These are phyloP conservation scores for Zymoseptoria pseudotritici DNA, from an alignment of 2,329 filamentous ascomycete genomes.

Conservation along the genomic window DNA sequence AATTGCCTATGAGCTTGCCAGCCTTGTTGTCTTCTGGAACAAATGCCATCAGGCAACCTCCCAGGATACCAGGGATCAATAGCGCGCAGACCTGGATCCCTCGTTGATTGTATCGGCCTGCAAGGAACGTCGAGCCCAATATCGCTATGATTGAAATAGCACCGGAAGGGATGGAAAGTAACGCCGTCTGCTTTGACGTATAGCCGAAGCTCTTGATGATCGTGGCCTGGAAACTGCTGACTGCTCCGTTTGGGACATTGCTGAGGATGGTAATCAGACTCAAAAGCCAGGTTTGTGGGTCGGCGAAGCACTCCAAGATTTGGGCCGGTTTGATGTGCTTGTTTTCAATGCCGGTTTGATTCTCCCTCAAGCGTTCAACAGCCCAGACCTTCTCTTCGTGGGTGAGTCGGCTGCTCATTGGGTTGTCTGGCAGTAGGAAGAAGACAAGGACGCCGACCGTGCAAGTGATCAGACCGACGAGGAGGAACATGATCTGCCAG, in stretches of 20 bases:
- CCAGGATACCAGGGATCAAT: conserved; percentile 24
- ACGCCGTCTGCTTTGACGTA: conserved; percentile 22
- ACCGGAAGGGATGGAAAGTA: conserved; percentile 52
- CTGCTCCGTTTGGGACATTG: conserved; percentile 36
- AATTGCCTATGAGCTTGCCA: conserved; percentile 37
- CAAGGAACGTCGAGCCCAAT: conserved; percentile 21
- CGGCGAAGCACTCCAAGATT: conserved; percentile 38
- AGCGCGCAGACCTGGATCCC: conserved; percentile 23
- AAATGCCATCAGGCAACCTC: conserved; percentile 26
- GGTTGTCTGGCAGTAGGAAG: conserved; percentile 26
- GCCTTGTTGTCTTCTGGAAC: conserved; percentile 34
- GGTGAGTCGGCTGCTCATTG: conserved; percentile 23
- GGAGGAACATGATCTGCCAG: conserved; percentile 48
- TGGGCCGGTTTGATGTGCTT: conserved; percentile 44
- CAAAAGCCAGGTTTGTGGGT: conserved; percentile 40
- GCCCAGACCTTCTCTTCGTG: conserved; percentile 26
- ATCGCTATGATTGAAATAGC: conserved; percentile 38
- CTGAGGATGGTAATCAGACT: conserved; percentile 29
- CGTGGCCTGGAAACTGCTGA: conserved; percentile 31
- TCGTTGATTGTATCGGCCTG: conserved; percentile 24
- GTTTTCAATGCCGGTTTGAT: conserved; percentile 46
- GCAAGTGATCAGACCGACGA: conserved; percentile 39
- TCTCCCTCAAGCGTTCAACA: conserved; percentile 38
- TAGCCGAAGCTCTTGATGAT: conserved; percentile 29
- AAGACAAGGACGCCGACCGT: conserved; percentile 29